Evolutionary conservation across 768 basidiomycete species (phyloP).

Genomic region (Podaxis sp.): DNA sequence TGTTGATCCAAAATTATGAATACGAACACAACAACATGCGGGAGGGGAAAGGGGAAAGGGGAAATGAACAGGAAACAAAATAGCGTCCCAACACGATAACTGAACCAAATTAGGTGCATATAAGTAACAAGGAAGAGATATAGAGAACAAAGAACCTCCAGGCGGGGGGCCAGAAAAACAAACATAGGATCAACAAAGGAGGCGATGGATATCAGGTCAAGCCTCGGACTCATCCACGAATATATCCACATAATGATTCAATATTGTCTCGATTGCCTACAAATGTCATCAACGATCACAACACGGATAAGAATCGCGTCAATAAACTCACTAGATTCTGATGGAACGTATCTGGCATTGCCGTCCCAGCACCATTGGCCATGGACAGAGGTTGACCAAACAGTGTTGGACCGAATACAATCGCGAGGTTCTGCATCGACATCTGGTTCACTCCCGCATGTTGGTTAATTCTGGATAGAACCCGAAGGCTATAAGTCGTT

Average conservation of each 20-base stretch:
- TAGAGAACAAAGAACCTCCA: neutral
- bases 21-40: neutral
- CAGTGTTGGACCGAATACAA: conserved; percentile 97
- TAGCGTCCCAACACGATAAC: neutral
- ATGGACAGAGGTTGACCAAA: conserved; percentile 70
- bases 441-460: conserved; percentile 82
- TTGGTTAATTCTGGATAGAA: conserved; percentile 56
- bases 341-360: conserved; percentile 63
- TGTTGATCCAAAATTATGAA: neutral
- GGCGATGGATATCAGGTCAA: conserved; percentile 40
- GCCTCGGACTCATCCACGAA: conserved; percentile 85
- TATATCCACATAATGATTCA: conserved; percentile 92
- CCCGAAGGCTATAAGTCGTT: conserved; percentile 1
- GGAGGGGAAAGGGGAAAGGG: neutral
- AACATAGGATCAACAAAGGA: neutral
- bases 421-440: conserved; percentile 89
- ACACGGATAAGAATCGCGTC: conserved; percentile 6
- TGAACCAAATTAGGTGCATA: neutral
- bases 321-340: conserved; percentile 60
- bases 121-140: neutral
- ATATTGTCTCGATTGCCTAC: conserved; percentile 92
- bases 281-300: conserved; percentile 13
- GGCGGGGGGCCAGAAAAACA: neutral
- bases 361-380: conserved; percentile 37
- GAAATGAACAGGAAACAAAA: neutral